Percentiles rank a stretch among this genome's conserved stretches.
These are phyloP conservation scores for Oldenlandia corymbosa DNA, from an alignment of 257 asterid genomes.

Conservation along the genomic window DNA sequence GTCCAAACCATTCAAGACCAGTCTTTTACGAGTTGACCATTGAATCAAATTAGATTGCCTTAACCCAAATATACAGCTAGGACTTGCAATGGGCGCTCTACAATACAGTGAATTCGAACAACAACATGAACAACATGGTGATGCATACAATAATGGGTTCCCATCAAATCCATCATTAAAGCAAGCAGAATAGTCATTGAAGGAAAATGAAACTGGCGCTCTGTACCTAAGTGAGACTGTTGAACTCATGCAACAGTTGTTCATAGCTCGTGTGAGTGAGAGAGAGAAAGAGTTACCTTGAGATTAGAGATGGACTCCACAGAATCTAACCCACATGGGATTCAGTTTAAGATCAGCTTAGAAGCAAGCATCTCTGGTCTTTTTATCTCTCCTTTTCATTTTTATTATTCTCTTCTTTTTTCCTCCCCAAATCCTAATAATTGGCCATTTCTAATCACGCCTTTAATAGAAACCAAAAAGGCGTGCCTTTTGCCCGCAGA, in stretches of 20 bases:
- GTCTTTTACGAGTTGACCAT: constrained; percentile 43
- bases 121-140: constrained; percentile 41
- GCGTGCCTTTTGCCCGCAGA: too few relatives aligned
- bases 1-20: constrained; percentile 47
- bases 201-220: constrained; percentile 42
- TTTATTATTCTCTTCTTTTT: background rate
- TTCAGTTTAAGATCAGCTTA: background rate
- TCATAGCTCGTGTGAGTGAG: constrained; percentile 33
- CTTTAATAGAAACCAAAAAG: too few relatives aligned
- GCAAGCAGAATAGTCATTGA: constrained; percentile 34
- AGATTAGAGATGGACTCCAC: constrained; percentile 17
- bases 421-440: too few relatives aligned
- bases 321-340: constrained; percentile 13
- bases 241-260: constrained; percentile 51
- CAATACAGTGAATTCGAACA: constrained; percentile 34
- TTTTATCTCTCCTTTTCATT: background rate
- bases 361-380: background rate
- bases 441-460: too few relatives aligned
- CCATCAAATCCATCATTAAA: constrained; percentile 29
- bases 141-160: constrained; percentile 40
- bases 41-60: constrained; percentile 79
- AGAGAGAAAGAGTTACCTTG: constrained; percentile 30
- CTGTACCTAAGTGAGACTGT: constrained; percentile 43
- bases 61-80: constrained; percentile 48
- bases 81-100: constrained; percentile 29